Base-by-base conservation (phyloP, 805 yeast genomes). In the Brettanomyces custersianus region DNA sequence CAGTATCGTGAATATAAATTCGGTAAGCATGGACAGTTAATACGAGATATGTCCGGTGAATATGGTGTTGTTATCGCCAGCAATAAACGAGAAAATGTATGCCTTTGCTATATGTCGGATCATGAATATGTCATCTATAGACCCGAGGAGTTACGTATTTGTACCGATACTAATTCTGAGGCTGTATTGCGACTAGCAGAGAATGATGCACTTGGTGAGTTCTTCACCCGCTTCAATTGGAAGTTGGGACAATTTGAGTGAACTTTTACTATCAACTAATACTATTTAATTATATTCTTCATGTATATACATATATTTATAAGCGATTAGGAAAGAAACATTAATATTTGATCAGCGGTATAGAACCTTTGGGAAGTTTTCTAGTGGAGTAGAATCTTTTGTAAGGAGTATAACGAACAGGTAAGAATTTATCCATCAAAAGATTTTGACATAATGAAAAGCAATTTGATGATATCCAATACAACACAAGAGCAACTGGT, bases 381-480 rank as follows among this genome's bases (percentile, higher is more conserved):
- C 39, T 34, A 5, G 31, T 25, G 18, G 37, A 31, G 19, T 36
- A 29, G 16, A 49, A 54, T 36, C 56, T 48, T 16, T 48, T 40
- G 36, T 64, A 64, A 4, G 79, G 76, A 3, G 71, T 59, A 46
- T 60, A 67, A 33, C 63, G 56, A 17, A 79, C 60, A 1, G 95
- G 95, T 51, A 80, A 59, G 24, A 66, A 56, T 46, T 64, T 60
- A 50, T 88, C 92, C 49, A 90, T 59, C 13, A 81, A 40, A 11
- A 80, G 54, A 53, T 88, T 90, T 48, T 90, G 96, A 0, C 72
- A 41, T 40, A 84, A 59, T 2, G 96, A 87, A 52, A 68, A 88
- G 4, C 69, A 46, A 52, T 86, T 88, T 0, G 96, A 86, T 31
- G 90, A 76, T 21, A 85, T 68, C 98, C 97, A 90, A 59, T 88